phyloP scores from a whole-genome alignment of 805 yeast species.

The Wickerhamomyces canadensis region DNA sequence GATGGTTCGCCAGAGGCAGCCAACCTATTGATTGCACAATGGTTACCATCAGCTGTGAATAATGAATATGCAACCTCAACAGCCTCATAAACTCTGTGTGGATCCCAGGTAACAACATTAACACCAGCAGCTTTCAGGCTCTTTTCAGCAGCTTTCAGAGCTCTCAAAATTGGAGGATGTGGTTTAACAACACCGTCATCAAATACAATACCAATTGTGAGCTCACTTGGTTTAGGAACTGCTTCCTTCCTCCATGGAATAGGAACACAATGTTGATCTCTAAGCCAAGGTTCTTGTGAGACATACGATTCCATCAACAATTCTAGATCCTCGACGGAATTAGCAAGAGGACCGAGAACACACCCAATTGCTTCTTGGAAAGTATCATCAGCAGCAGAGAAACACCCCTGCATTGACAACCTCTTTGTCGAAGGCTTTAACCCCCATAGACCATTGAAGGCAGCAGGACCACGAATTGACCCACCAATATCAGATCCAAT shows the following conservation, averaged over 20 bases:
- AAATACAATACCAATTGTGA: conserved; percentile 57
- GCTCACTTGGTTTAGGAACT: conserved; percentile 30
- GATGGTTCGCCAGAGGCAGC: conserved; percentile 66
- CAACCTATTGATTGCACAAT: conserved; percentile 45
- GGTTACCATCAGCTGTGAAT: conserved; percentile 67
- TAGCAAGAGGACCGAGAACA: conserved; percentile 65
- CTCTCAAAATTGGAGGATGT: conserved; percentile 59
- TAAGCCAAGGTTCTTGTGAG: conserved; percentile 52
- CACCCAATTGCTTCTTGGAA: conserved; percentile 52
- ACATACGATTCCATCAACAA: conserved; percentile 55
- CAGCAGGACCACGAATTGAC: conserved; percentile 63
- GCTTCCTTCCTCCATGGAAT: conserved; percentile 36
- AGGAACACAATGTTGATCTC: conserved; percentile 36
- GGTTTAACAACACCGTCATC: conserved; percentile 65
- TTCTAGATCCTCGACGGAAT: conserved; percentile 61
- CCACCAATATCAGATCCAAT: conserved; percentile 74
- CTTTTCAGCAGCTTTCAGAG: conserved; percentile 44
- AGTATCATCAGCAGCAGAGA: conserved; percentile 11
- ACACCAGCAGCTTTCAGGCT: conserved; percentile 57
- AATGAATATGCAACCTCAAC: conserved; percentile 49
- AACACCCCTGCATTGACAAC: conserved; percentile 29
- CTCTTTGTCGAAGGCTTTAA: conserved; percentile 57
- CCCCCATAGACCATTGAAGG: conserved; percentile 58
- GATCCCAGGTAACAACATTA: conserved; percentile 48
- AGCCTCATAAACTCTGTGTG: conserved; percentile 53